These are phyloP conservation scores for Moringa oleifera DNA, from an alignment of 345 rosid species.

Conservation along the genomic window DNA sequence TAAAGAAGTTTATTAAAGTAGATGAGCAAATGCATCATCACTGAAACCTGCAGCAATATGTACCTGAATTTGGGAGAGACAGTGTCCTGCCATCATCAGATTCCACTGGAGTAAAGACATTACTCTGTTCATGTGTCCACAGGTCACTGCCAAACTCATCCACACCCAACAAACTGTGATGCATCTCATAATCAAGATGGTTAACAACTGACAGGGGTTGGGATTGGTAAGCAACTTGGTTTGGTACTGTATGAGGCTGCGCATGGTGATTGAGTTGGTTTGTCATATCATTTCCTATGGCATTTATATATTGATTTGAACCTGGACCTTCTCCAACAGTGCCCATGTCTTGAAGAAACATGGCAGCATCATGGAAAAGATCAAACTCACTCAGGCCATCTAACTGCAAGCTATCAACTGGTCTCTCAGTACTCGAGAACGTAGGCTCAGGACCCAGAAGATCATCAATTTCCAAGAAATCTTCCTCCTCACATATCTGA, in stretches of 20 bases:
- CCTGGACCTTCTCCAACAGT: conserved; percentile 26
- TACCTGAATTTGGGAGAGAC: conserved; percentile 44
- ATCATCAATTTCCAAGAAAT: conserved; percentile 81
- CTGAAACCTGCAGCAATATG: conserved; percentile 9
- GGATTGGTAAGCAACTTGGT: conserved; percentile 22
- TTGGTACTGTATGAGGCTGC: conserved; percentile 10
- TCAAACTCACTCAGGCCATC: conserved; percentile 48
- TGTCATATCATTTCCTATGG: conserved; percentile 15
- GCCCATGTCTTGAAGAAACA: conserved; percentile 42
- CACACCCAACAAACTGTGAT: conserved; percentile 17
- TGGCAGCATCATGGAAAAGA: conserved; percentile 37
- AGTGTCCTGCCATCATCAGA: conserved; percentile 16
- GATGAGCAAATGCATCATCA: conserved; percentile 8
- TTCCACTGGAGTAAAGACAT: conserved; percentile 17
- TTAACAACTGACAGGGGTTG: conserved; percentile 23
- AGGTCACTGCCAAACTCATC: conserved; percentile 28
- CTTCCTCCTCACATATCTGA: conserved; percentile 25
- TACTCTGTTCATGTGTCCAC: conserved; percentile 37
- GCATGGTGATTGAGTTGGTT: conserved; percentile 22
- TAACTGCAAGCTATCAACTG: conserved; percentile 23
- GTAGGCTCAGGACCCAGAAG: conserved; percentile 41
- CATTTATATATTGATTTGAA: conserved; percentile 8
- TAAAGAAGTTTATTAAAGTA: conserved; percentile 3
- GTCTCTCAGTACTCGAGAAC: conserved; percentile 12
- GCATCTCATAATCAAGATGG: conserved; percentile 29